These are phyloP conservation scores for Penicillium riverlandense DNA, from an alignment of 495 filamentous ascomycete genomes.

Conservation along the genomic window DNA sequence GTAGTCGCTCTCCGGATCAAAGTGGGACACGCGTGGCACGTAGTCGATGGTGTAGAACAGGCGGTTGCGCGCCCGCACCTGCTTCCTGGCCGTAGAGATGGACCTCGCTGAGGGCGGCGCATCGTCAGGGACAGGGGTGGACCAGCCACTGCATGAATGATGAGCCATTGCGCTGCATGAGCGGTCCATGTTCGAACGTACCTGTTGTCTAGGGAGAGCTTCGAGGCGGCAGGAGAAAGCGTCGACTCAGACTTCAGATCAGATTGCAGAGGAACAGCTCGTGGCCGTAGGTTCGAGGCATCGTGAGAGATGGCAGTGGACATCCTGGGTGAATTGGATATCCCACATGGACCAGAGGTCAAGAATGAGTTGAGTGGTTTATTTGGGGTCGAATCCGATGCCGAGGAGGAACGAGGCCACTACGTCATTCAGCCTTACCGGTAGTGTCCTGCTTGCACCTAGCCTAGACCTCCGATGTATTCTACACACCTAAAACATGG, in stretches of 20 bases:
- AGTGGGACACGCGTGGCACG: slow-evolving; percentile 87
- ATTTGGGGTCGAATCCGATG: slow-evolving; percentile 1
- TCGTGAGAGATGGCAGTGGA: slow-evolving; percentile 27
- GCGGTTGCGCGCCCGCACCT: slow-evolving; percentile 75
- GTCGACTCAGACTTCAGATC: slow-evolving; percentile 16
- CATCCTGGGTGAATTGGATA: slow-evolving; percentile 19
- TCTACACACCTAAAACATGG: no score
- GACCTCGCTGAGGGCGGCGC: slow-evolving; percentile 84
- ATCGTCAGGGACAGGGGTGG: slow-evolving; percentile 85
- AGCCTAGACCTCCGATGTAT: neutral
- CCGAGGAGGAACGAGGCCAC: neutral
- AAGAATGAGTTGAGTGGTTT: neutral
- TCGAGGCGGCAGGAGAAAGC: slow-evolving; percentile 18
- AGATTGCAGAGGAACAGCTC: slow-evolving; percentile 17
- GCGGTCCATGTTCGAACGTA: slow-evolving; percentile 3
- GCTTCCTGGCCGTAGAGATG: slow-evolving; percentile 75
- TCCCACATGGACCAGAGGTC: slow-evolving; percentile 16
- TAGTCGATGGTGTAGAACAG: slow-evolving; percentile 96
- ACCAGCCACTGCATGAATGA: slow-evolving; percentile 57
- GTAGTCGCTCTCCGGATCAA: slow-evolving; percentile 88
- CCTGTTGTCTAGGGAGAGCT: slow-evolving; percentile 23
- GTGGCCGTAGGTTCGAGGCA: slow-evolving; percentile 27
- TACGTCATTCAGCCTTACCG: slow-evolving; percentile 2
- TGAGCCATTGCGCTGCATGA: slow-evolving; percentile 1
- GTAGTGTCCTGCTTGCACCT: neutral